Evolutionary conservation across 805 yeast species (phyloP).

Genomic region (Candida boleticola): DNA sequence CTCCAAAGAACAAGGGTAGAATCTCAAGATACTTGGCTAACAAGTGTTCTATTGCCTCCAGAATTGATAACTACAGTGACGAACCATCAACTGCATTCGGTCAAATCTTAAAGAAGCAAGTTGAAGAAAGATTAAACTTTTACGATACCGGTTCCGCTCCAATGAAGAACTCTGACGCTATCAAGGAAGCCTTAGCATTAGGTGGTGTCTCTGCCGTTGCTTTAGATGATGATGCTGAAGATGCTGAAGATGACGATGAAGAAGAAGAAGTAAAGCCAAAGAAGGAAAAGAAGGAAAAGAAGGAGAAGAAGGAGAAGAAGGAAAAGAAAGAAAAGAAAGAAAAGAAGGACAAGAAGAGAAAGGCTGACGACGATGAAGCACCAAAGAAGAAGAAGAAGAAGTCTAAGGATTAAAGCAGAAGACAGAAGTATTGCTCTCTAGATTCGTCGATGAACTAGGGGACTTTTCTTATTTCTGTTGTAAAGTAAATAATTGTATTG

Average conservation of each 20-base stretch:
- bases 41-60: conserved; percentile 98
- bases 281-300: conserved; percentile 24
- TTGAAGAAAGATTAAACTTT: conserved; percentile 94
- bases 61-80: conserved; percentile 97
- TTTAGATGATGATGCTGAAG: conserved; percentile 25
- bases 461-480: conserved; percentile 13
- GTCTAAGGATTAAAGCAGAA: conserved; percentile 37
- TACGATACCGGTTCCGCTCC: conserved; percentile 97
- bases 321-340: conserved; percentile 34
- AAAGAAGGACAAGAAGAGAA: conserved; percentile 30
- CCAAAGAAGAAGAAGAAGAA: conserved; percentile 45
- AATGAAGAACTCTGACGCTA: conserved; percentile 92
- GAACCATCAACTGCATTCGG: conserved; percentile 91
- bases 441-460: too few species aligned
- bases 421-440: too few species aligned
- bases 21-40: conserved; percentile 97
- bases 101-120: conserved; percentile 88
- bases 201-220: conserved; percentile 34
- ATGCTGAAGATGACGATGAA: conserved; percentile 14
- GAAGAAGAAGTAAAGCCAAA: conserved; percentile 19
- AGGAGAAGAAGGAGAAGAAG: conserved; percentile 31
- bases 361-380: conserved; percentile 37
- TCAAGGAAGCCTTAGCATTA: conserved; percentile 83
- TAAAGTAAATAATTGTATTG: conserved; percentile 25
- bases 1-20: conserved; percentile 97